Percentiles rank a stretch among this genome's conserved stretches.
phyloP scores from a whole-genome alignment of 805 yeast species.

The Allodekkera sacchari region DNA sequence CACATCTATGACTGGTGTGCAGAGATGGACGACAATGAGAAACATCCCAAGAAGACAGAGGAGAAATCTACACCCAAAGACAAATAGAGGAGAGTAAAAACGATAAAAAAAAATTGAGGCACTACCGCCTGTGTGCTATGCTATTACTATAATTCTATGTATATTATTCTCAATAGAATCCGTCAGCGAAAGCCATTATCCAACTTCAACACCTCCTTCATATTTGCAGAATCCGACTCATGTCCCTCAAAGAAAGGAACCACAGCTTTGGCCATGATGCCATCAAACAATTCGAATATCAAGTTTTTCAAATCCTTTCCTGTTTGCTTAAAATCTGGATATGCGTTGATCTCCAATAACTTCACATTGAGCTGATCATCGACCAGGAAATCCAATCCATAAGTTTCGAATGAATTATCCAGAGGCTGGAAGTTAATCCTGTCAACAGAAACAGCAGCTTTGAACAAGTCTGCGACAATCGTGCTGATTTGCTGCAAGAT shows the following conservation, averaged over 20 bases:
- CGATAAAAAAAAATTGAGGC: no score
- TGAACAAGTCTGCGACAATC: conserved; percentile 62
- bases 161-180: neutral
- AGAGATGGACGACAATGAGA: conserved; percentile 61
- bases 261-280: conserved; percentile 31
- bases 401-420: conserved; percentile 74
- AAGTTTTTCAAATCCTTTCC: conserved; percentile 64
- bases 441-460: conserved; percentile 76
- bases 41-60: conserved; percentile 1
- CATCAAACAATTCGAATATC: conserved; percentile 59
- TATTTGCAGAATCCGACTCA: conserved; percentile 1
- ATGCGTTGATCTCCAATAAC: conserved; percentile 81
- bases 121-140: neutral
- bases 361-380: conserved; percentile 45
- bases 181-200: conserved; percentile 1
- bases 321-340: conserved; percentile 95
- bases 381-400: conserved; percentile 83
- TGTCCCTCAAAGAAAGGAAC: conserved; percentile 7
- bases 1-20: conserved; percentile 75
- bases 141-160: neutral
- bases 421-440: conserved; percentile 79
- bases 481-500: conserved; percentile 50
- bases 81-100: neutral
- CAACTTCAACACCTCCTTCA: conserved; percentile 9
- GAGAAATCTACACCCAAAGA: neutral